Evolutionary conservation across 306 rosid genomes (phyloP).

Genomic region (Boehmeria nivea): DNA sequence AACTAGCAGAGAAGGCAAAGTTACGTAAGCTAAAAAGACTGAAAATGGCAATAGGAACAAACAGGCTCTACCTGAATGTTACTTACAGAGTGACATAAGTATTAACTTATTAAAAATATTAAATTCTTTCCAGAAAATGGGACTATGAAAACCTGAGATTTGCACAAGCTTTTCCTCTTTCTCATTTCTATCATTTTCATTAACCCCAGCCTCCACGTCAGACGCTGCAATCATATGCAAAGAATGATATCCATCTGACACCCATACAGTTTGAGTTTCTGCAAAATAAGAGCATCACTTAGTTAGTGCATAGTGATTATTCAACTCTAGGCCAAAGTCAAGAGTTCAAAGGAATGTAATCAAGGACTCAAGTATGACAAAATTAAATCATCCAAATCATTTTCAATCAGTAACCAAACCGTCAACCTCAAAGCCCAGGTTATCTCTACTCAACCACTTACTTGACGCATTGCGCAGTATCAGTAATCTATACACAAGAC

Average conservation of each 20-base stretch:
- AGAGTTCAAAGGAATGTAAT: conserved; percentile 8
- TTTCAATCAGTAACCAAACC: too few species aligned
- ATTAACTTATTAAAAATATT: conserved; percentile 5
- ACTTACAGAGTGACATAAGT: background rate
- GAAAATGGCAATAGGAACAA: background rate
- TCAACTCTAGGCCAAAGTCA: conserved; percentile 4
- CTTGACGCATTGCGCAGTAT: background rate
- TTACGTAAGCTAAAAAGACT: conserved; percentile 1
- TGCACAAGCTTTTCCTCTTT: conserved; percentile 42
- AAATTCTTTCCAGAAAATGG: conserved; percentile 19
- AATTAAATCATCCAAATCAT: too few species aligned
- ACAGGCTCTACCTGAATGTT: conserved; percentile 1
- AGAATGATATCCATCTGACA: conserved; percentile 70
- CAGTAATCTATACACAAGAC: background rate
- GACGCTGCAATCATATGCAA: conserved; percentile 49
- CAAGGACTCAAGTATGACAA: too few species aligned
- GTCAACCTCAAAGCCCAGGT: too few species aligned
- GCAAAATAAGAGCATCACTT: conserved; percentile 31
- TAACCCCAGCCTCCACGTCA: conserved; percentile 44
- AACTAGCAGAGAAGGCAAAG: conserved; percentile 38
- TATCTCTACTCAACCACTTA: background rate
- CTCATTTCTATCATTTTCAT: conserved; percentile 39
- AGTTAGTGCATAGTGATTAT: background rate
- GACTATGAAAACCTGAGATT: conserved; percentile 49
- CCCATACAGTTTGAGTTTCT: conserved; percentile 79